Percentiles rank a stretch among this genome's conserved stretches.
Conservation (phyloP, 176 grass and related monocot genomes). For the Phoenix dactylifera region DNA sequence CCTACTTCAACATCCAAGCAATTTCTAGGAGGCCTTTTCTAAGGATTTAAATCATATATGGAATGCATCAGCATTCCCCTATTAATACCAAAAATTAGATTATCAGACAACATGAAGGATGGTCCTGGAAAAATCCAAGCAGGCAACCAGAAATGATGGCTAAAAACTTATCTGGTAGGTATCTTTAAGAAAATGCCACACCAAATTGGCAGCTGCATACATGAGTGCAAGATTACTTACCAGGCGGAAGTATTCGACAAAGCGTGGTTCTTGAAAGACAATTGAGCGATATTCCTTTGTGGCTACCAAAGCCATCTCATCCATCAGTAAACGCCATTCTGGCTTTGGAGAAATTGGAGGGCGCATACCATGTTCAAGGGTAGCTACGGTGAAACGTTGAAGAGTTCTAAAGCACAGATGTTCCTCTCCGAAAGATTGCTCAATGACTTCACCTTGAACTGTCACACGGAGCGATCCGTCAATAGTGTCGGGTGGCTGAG, state of each 20-base stretch:
- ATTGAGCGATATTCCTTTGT: constrained; percentile 14
- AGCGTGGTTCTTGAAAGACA: constrained; percentile 7
- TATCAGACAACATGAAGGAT: too few relatives aligned
- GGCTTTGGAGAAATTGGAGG: constrained; percentile 17
- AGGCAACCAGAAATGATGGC: too few relatives aligned
- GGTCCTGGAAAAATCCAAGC: too few relatives aligned
- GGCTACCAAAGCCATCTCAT: constrained; percentile 4
- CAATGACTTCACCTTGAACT: constrained; percentile 14
- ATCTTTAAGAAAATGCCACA: too few relatives aligned
- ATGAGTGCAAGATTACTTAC: neutral
- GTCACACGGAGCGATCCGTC: constrained; percentile 13
- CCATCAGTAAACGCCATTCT: constrained; percentile 14
- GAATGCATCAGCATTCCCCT: too few relatives aligned
- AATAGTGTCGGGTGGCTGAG: constrained; percentile 13
- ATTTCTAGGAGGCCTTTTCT: too few relatives aligned
- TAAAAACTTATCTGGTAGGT: too few relatives aligned
- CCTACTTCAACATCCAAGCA: too few relatives aligned
- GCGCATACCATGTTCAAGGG: constrained; percentile 15
- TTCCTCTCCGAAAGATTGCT: constrained; percentile 13
- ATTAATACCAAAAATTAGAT: too few relatives aligned
- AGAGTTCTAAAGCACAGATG: constrained; percentile 14
- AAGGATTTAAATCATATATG: too few relatives aligned
- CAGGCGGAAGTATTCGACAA: constrained; percentile 13
- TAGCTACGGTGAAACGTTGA: constrained; percentile 16
- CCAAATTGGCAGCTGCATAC: neutral